Evolutionary conservation across 2,329 filamentous ascomycete species (phyloP), one percentile per base, ranked within the genome.

Genomic region (Fusarium phyllophilum): DNA sequence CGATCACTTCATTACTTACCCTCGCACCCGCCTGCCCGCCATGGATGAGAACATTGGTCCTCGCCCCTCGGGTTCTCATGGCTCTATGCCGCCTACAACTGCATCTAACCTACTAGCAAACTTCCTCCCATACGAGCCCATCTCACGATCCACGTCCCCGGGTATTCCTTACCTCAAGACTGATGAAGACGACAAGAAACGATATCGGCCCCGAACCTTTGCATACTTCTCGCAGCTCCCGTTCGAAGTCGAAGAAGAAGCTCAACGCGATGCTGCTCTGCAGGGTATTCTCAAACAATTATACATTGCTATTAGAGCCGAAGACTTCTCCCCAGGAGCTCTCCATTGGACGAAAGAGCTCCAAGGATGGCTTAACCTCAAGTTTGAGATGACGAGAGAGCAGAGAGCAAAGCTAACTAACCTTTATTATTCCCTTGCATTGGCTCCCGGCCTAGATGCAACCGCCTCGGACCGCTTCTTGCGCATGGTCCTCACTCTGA

Each of bases 331-430:
- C 31, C 94, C 96, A 0, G 96, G 96, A 39, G 96, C 96, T 34
- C 88, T 97, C 70, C 96, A 99, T 83, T 99, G 96, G 96, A 98
- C 96, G 22, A 91, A 96, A 76, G 96, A 99, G 88, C 91, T 99
- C 54, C 91, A 95, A 80, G 94, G 93, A 83, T 99, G 97, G 96
- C 88, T 99, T 75, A 93, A 93, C 61, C 90, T 99, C 83, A 99
- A 99, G 87, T 99, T 99, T 81, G 96, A 99, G 84, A 94, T 97
- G 81, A 94, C 94, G 54, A 91, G 94, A 78, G 92, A 93, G 80
- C 91, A 95, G 75, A 89, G 97, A 66, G 91, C 95, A 55, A 94
- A 90, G 82, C 89, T 99, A 36, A 93, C 96, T 36, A 93, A 92
- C 84, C 88, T 99, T 42, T 99, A 98, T 85, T 99, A 97, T 84